Base-by-base conservation (phyloP, 768 basidiomycete species). In the Kwoniella europaea region DNA sequence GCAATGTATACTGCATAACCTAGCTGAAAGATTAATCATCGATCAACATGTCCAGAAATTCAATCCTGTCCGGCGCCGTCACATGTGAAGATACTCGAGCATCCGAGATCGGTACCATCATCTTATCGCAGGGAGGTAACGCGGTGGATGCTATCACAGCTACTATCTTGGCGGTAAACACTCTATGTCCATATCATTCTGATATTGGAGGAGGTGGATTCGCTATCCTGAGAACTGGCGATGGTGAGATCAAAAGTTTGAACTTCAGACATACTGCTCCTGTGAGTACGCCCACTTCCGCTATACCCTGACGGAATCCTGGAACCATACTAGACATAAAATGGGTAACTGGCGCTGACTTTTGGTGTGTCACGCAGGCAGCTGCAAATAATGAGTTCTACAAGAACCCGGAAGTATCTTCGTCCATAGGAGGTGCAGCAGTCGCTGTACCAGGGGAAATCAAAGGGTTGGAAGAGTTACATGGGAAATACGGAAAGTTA, bases 371-470 rank as follows among this genome's bases (percentile, higher is more conserved):
- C 1, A 46, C 13, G 29, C 62, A 81, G 79, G 67, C 53, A 55
- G 70, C 43, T 4, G 79, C 70, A 1, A 75, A 61, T 3, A 76
- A 70, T 55, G 69, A 76, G 22, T 73, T 77, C 44, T 78, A 79
- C 62, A 63, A 68, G 29, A 54, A 75, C 20, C 65, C 68, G 41
- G 60, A 61, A 1, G 71, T 75, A 9, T 76, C 77, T 15, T 76
- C 75, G 9, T 60, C 71, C 1, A 88, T 86, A 69, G 94, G 96
- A 5, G 94, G 96, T 3, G 84, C 95, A 56, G 82, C 93, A 3
- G 89, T 95, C 12, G 94, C 88, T 46, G 90, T 97, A 0, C 96
- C 96, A 0, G 92, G 94, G 10, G 93, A 98, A 85, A 82, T 98
- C 52, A 87, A 90, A 27, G 96, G 95, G 5, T 87, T 98, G 20